Evolutionary conservation across 768 basidiomycete species (phyloP).

Genomic region (Kwoniella heveanensis): DNA sequence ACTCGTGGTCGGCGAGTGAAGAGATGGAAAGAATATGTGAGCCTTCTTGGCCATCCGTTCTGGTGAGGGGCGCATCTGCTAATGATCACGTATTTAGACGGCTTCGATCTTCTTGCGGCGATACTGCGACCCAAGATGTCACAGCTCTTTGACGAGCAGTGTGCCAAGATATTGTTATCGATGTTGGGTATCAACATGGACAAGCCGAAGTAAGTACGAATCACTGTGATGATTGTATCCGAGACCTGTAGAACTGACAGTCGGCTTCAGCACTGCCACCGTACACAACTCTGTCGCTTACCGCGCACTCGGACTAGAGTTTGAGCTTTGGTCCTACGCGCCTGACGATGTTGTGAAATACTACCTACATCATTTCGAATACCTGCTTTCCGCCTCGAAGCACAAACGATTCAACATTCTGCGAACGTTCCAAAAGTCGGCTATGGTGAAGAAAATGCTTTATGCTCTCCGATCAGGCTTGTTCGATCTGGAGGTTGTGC

Average conservation of each 20-base stretch:
- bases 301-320: slow-evolving; percentile 78
- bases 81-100: slow-evolving; percentile 62
- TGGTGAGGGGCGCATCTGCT: not conserved
- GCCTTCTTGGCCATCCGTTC: slow-evolving; percentile 48
- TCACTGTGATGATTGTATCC: no score
- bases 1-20: slow-evolving; percentile 90
- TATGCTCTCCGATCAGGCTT: slow-evolving; percentile 78
- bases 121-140: slow-evolving; percentile 71
- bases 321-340: slow-evolving; percentile 82
- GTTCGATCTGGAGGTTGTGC: slow-evolving; percentile 69
- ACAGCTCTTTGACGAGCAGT: slow-evolving; percentile 72
- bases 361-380: slow-evolving; percentile 79
- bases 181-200: slow-evolving; percentile 83
- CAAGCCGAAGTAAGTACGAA: slow-evolving; percentile 77
- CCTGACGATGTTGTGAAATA: slow-evolving; percentile 72
- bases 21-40: slow-evolving; percentile 86
- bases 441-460: slow-evolving; percentile 72
- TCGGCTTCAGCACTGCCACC: slow-evolving; percentile 68
- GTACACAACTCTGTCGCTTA: slow-evolving; percentile 82
- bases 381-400: slow-evolving; percentile 70
- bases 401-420: slow-evolving; percentile 76
- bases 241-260: no score
- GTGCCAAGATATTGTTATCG: slow-evolving; percentile 80
- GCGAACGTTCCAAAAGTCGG: slow-evolving; percentile 71
- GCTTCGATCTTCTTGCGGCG: slow-evolving; percentile 80